Evolutionary conservation across 1,284 basidiomycete genomes (phyloP).

Genomic region (Tetrapyrgos nigripes): DNA sequence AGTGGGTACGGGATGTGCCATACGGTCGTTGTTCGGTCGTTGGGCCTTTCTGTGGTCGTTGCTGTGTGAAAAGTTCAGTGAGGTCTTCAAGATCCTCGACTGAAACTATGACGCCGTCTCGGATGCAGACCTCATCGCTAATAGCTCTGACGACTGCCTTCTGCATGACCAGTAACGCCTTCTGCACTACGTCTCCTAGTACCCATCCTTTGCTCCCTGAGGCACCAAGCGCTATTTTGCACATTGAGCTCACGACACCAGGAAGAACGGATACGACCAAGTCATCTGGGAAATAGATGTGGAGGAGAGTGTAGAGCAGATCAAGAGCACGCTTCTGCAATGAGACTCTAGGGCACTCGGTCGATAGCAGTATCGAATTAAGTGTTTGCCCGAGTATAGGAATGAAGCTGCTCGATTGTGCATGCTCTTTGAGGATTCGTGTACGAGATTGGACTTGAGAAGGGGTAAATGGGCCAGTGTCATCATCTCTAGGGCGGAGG

Average conservation of each 20-base stretch:
- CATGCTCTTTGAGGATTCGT: conserved; percentile 51
- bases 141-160: conserved; percentile 61
- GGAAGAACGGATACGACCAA: conserved; percentile 80
- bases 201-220: conserved; percentile 64
- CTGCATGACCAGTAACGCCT: conserved; percentile 63
- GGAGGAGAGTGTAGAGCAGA: conserved; percentile 62
- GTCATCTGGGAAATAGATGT: conserved; percentile 65
- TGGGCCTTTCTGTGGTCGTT: conserved; percentile 9
- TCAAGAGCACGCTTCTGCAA: conserved; percentile 73
- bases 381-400: conserved; percentile 87
- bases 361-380: conserved; percentile 67
- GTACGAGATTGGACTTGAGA: conserved; percentile 43
- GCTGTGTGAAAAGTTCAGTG: conserved; percentile 36
- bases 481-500: conserved; percentile 42
- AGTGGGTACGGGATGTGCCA: conserved; percentile 55
- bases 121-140: conserved; percentile 69
- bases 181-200: conserved; percentile 67
- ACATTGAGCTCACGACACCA: conserved; percentile 79
- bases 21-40: conserved; percentile 37
- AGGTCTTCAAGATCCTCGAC: conserved; percentile 70
- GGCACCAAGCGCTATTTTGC: conserved; percentile 67
- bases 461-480: conserved; percentile 28
- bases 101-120: conserved; percentile 61
- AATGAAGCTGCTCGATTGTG: conserved; percentile 58
- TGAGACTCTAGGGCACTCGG: conserved; percentile 59